Evolutionary conservation across 805 yeast genomes (phyloP), one percentile per base, ranked within the genome.

Genomic region (Saccharomycopsis sp.): DNA sequence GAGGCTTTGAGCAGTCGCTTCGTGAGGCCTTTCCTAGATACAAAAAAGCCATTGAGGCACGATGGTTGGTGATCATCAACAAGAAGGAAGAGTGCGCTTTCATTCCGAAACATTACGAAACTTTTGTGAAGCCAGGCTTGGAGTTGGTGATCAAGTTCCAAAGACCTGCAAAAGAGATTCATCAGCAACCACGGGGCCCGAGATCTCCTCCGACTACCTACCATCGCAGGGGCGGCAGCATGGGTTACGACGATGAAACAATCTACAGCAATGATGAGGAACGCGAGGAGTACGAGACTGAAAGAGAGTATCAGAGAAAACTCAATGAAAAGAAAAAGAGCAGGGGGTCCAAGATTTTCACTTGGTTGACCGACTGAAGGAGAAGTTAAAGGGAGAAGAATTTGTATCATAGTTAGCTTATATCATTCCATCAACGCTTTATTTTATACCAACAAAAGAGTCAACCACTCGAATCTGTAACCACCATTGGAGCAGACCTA

Each of bases 1-100:
- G 20, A 5, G 41, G 41, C 3, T 45, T 45, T 30, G 38, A 45
- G 29, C 30, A 30, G 19, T 35, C 43, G 8, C 35, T 45, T 20
- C 19, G 32, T 9, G 49, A 43, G 8, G 49, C 49, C 5, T 45
- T 34, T 27, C 49, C 49, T 1, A 31, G 36, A 18, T 45, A 43
- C 23, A 34, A 22, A 10, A 20, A 23, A 6, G 23, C 20, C 18
- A 45, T 45, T 5, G 21, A 26, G 9, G 36, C 39, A n/a, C 30
- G 30, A 4, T 34, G 42, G 12, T 19, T 45, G 16, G 31, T 34
- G 10, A 12, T 45, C 10, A 37, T 45, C 18, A 33, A 38, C 30
- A 27, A 42, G 23, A 26, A 39, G 5, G 36, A 45, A 10, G 34
- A 42, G 10, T 30, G 34, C 23, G 46, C 43, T 10, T 45, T 45